Evolutionary conservation across 2,329 filamentous ascomycete genomes (phyloP).

Genomic region (Hypoxylon sp.): DNA sequence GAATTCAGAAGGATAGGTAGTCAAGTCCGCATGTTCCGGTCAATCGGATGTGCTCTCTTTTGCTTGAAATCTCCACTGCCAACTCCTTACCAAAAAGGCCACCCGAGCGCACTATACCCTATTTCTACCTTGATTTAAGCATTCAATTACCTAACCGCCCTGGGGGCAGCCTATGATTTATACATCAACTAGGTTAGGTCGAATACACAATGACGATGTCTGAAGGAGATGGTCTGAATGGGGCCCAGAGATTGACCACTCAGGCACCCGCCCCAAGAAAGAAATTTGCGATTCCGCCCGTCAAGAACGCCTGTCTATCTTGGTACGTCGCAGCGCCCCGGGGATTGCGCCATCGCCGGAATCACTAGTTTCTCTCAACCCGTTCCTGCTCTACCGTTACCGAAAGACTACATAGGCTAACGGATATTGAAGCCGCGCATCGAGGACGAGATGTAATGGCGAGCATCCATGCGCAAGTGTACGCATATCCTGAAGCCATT

Average conservation of each 20-base stretch:
- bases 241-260: conserved; percentile 43
- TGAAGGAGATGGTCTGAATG: conserved; percentile 45
- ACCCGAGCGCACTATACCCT: conserved; percentile 26
- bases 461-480: conserved; percentile 62
- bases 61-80: conserved; percentile 31
- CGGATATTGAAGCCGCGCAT: conserved; percentile 57
- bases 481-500: conserved; percentile 47
- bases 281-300: conserved; percentile 64
- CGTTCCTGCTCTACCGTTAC: not conserved
- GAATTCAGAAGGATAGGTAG: conserved; percentile 23
- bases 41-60: conserved; percentile 36
- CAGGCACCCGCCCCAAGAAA: conserved; percentile 50
- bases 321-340: conserved; percentile 59
- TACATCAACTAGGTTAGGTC: conserved; percentile 13
- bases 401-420: conserved; percentile 26
- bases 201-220: conserved; percentile 44
- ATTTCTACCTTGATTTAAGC: conserved; percentile 26
- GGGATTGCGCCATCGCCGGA: conserved; percentile 27
- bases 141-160: conserved; percentile 43
- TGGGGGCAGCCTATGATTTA: not conserved
- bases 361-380: conserved; percentile 11
- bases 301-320: conserved; percentile 66
- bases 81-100: conserved; percentile 32
- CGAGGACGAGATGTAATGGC: conserved; percentile 64
- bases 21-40: conserved; percentile 37